Evolutionary conservation across 2,329 filamentous ascomycete genomes (phyloP).

Genomic region (Fusarium sp.): DNA sequence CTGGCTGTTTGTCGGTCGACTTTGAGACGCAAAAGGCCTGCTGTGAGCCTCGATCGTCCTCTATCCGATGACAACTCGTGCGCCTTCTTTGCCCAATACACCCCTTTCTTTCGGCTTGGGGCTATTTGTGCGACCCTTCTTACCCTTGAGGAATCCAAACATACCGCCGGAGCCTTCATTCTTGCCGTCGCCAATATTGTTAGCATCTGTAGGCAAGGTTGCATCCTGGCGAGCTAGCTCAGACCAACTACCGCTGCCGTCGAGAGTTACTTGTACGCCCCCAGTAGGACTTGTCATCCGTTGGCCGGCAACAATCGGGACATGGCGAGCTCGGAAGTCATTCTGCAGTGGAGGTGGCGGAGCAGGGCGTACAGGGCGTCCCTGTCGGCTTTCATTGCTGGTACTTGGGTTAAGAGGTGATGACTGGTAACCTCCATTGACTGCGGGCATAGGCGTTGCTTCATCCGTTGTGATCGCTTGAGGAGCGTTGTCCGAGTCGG

Average conservation of each 20-base stretch:
- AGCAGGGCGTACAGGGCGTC: constrained; percentile 40
- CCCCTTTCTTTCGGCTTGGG: constrained; percentile 94
- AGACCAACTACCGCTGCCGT: constrained; percentile 89
- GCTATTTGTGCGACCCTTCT: constrained; percentile 88
- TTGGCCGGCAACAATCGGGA: constrained; percentile 66
- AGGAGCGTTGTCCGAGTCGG: constrained; percentile 39
- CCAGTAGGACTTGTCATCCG: constrained; percentile 80
- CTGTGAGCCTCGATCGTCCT: constrained; percentile 28
- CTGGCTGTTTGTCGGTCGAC: constrained; percentile 19
- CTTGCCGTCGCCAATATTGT: constrained; percentile 60
- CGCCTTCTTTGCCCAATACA: constrained; percentile 93
- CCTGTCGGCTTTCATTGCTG: constrained; percentile 40
- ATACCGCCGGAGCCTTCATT: constrained; percentile 75
- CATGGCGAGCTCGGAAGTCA: constrained; percentile 55
- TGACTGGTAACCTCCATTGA: constrained; percentile 38
- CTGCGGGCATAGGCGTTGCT: constrained; percentile 51
- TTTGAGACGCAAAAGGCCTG: constrained; percentile 22
- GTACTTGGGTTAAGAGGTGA: constrained; percentile 39
- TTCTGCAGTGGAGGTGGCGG: constrained; percentile 58
- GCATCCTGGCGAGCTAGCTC: constrained; percentile 86
- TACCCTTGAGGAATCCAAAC: constrained; percentile 87
- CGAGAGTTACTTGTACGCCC: constrained; percentile 89
- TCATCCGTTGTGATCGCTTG: constrained; percentile 63
- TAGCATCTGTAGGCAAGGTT: constrained; percentile 74
- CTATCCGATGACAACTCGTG: constrained; percentile 79